Evolutionary conservation across 768 basidiomycete species (phyloP), one percentile per base, ranked within the genome.

Genomic region (Galerina marginata): DNA sequence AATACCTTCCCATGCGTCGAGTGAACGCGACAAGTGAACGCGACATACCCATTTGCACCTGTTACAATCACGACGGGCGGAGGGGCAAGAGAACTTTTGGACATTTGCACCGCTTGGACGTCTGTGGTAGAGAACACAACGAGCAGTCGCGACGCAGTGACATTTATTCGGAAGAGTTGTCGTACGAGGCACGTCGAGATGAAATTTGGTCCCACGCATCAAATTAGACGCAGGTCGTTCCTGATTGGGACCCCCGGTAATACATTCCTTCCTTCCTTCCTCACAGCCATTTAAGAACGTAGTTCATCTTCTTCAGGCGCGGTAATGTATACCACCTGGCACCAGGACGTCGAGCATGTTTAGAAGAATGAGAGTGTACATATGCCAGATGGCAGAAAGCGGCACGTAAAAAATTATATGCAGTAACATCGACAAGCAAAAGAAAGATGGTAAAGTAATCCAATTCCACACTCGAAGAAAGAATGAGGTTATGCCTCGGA

Each of bases 31-130:
- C 29, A 45, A 43, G 16, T 6, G 16, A 9, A 20, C 20, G 39
- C 14, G 40, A 64, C 81, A 50, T 70, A 89, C 89, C 81, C 78
- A 67, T 90, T 91, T 9, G 89, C 89, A 40, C 89, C 89, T 16
- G 89, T 91, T 9, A 91, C 87, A 45, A 91, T 72, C 49, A 89
- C 71, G 49, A 90, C 77, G 9, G 84, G 87, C 3, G 62, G 20
- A 20, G 60, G 62, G n/a, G 59, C 50, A n/a, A 65, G 45, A 15
- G 44, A 23, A 25, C 25, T 49, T 26, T 47, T 63, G 12, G 59
- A 49, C 65, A 66, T 64, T n/a, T 23, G 48, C 29, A n/a, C 33
- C 26, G 43, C n/a, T 40, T n/a, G 29, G 36, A 44, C 20, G 26
- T 48, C 20, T 37, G 48, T 25, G n/a, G 23, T 14, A 36, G 38